Evolutionary conservation across 176 grass and related monocot genomes (phyloP), one percentile per base, ranked within the genome.

Genomic region (Hsuehochloa calcarea): DNA sequence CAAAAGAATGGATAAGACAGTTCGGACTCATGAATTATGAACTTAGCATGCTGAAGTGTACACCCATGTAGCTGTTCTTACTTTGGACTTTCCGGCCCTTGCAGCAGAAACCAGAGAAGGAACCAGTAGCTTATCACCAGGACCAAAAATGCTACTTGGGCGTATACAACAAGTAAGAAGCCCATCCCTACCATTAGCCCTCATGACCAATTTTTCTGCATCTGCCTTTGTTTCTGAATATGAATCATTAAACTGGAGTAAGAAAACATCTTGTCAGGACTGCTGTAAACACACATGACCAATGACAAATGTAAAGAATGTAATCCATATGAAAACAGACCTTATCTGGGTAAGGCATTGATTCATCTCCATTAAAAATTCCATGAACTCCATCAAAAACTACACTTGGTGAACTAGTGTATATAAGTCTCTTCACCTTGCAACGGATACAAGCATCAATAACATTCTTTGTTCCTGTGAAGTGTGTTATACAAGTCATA

Each of bases 211-310:
- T 65, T 86, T 99, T 92, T 99, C 96, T 68, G 88, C 96, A 88
- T 99, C 93, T 86, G 96, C 90, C 80, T 99, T 99, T 15, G 96
- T 99, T 92, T 99, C 93, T 81, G 96, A 99, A 84, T 99, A 99
- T 27, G 96, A 96, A 83, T 96, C 96, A 86, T 99, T 99, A 90
- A 96, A 99, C 96, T 99, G 79, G 38, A 89, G 65, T 78, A 86
- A 89, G 84, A 84, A 84, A 83, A 76, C 59, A 88, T 90, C 22
- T 58, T 78, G 84, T 94, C 74, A 88, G 85, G 70, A 84, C 76
- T 51, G 49, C 76, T 70, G 44, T 35, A 74, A 65, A 81, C 59
- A 88, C 61, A 29, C 13, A 5, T 52, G 19, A 3, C 43, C 37
- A 85, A 15, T 73, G 29, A 34, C 52, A 84, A 85, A 34, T 51